These are phyloP conservation scores for Chloromonas sp. DNA, from an alignment of 163 green algal genomes.

Conservation along the genomic window DNA sequence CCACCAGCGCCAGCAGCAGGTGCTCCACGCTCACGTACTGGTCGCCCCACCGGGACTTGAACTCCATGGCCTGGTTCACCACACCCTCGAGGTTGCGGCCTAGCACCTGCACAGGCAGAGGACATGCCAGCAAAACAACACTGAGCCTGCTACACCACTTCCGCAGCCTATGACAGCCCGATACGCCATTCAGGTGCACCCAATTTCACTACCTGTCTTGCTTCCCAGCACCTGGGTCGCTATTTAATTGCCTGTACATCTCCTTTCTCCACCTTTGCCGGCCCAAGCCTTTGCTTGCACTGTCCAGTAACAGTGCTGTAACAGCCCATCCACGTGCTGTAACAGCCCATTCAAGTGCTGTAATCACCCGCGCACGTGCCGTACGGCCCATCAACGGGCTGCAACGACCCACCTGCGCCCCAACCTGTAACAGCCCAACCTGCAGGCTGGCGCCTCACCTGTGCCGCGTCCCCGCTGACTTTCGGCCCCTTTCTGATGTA, in stretches of 20 bases:
- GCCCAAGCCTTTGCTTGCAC: too few relatives aligned
- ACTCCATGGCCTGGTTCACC: constrained; percentile 68
- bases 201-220: too few relatives aligned
- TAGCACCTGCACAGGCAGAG: constrained; percentile 61
- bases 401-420: too few relatives aligned
- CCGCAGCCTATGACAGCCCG: background rate
- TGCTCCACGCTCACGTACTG: constrained; percentile 90
- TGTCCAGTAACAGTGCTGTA: too few relatives aligned
- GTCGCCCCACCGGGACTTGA: constrained; percentile 74
- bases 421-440: too few relatives aligned
- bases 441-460: constrained; percentile 34
- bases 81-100: constrained; percentile 86
- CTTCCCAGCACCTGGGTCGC: too few relatives aligned
- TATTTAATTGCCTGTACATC: too few relatives aligned
- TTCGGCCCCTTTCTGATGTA: constrained; percentile 66
- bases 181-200: background rate
- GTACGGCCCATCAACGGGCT: too few relatives aligned
- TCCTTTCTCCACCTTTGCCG: too few relatives aligned
- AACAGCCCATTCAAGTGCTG: too few relatives aligned
- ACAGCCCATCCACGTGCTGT: too few relatives aligned
- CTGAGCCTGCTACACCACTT: background rate
- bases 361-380: too few relatives aligned
- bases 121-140: background rate
- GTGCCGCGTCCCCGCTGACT: constrained; percentile 66
- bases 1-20: constrained; percentile 70